Conservation (phyloP, 306 rosid genomes). For the Cyamopsis tetragonoloba region DNA sequence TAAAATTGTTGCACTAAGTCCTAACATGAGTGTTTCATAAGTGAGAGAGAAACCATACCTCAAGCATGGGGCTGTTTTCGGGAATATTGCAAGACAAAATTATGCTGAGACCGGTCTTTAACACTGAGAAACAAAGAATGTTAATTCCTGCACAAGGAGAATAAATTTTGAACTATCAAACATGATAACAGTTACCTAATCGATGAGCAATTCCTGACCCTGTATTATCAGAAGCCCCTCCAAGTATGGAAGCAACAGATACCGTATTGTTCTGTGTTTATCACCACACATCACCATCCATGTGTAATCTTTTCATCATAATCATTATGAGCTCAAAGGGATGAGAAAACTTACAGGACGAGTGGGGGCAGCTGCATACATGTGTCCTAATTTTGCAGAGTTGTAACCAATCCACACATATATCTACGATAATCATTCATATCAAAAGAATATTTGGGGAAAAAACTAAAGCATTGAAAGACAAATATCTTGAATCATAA, state of each 20-base stretch:
- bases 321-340: background rate
- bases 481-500: background rate
- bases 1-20: background rate
- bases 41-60: constrained; percentile 43
- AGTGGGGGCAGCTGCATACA: constrained; percentile 85
- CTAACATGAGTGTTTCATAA: background rate
- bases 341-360: constrained; percentile 54
- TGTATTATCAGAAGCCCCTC: constrained; percentile 86
- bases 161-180: background rate
- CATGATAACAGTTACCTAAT: constrained; percentile 45
- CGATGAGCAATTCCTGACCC: constrained; percentile 82
- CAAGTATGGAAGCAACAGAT: constrained; percentile 71
- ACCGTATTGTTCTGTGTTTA: constrained; percentile 48
- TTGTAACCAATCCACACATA: constrained; percentile 84
- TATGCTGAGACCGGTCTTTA: constrained; percentile 74
- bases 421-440: constrained; percentile 42
- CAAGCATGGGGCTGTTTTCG: constrained; percentile 66
- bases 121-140: constrained; percentile 39
- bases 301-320: background rate
- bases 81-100: constrained; percentile 86
- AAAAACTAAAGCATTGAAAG: background rate
- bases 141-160: background rate
- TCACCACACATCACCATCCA: background rate
- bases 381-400: constrained; percentile 67
- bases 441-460: background rate